A percentile compares a stretch with the other conserved stretches of the same genome.
Evolutionary conservation across 2,329 filamentous ascomycete genomes (phyloP).

Genomic region (Fusarium abutilonis): DNA sequence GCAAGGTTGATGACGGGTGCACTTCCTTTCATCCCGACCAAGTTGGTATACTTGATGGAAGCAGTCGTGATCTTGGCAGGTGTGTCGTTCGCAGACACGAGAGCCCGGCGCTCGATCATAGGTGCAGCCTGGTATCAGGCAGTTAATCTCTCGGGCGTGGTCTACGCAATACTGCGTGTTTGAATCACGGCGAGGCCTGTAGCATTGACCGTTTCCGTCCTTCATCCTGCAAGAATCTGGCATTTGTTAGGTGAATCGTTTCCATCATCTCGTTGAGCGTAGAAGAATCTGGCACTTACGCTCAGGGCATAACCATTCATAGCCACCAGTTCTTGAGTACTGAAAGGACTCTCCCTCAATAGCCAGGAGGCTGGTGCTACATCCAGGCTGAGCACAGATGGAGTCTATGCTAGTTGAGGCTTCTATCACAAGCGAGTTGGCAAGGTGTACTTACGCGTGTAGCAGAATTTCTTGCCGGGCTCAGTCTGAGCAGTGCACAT

Average conservation of each 20-base stretch:
- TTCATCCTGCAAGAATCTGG: conserved; percentile 16
- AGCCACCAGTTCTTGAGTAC: neutral
- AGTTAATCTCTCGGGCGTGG: conserved; percentile 11
- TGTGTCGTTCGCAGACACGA: conserved; percentile 14
- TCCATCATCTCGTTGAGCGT: neutral
- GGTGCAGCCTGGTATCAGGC: neutral
- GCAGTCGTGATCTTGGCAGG: conserved; percentile 11
- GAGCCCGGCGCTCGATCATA: conserved; percentile 2
- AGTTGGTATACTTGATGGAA: neutral
- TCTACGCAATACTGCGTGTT: conserved; percentile 10
- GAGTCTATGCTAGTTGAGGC: conserved; percentile 8
- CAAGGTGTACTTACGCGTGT: neutral
- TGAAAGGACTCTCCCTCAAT: neutral
- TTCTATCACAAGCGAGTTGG: fast-evolving
- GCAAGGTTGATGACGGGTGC: conserved; percentile 31
- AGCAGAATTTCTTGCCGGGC: neutral
- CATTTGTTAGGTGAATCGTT: neutral
- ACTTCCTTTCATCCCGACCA: neutral
- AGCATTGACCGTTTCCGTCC: conserved; percentile 8
- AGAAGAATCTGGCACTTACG: neutral
- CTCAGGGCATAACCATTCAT: conserved; percentile 14
- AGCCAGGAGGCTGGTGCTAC: neutral
- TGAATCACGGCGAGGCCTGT: neutral
- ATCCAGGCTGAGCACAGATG: neutral
- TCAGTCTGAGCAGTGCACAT: neutral